Base-by-base conservation (phyloP, 257 asterid species). In the Fraxinus pennsylvanica region DNA sequence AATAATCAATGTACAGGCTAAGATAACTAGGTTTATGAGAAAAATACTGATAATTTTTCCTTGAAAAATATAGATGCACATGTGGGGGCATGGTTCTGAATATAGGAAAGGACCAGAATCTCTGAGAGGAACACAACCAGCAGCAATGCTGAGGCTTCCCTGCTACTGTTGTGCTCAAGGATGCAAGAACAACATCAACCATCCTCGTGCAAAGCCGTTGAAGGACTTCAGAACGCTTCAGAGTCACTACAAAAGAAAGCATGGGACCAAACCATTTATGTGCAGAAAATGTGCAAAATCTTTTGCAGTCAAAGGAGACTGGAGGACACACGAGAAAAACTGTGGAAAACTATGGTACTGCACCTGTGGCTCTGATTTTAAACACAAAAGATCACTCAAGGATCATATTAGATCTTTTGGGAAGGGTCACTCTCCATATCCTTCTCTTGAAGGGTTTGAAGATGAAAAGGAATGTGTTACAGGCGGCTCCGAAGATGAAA, bases 21-120 rank as follows among this genome's bases (percentile, higher is more conserved):
- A 9, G 13, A 6, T 19, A n/a, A 19, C 9, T 19, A 9, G 67
- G 13, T 73, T 0, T 4, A 32, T 65, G 74, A 5, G 38, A 19
- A 15, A 2, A 54, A 5, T 29, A 19, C 75, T 72, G 1, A 45
- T 59, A 59, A 41, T 27, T 41, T 2, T 72, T 10, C 27, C 4
- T 22, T 63, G 15, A 25, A 63, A 9, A 63, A 65, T 76, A 35
- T 84, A 94, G 99, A 94, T 94, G 99, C 99, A 94, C 83, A 94
- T 94, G 97, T 94, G 99, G 99, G 99, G 97, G 0, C 99, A 94
- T 39, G 99, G 99, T 2, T 92, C 99, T 0, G 96, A 94, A 68
- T 94, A 77, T 57, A 81, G 97, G 5, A 91, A 90, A 80, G 99
- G 99, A 3, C 92, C 97, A 1, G 94, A 89, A 39, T 94, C 97